These are phyloP conservation scores for Scedosporium boydii DNA, from an alignment of 2,329 filamentous ascomycete species.

Conservation along the genomic window DNA sequence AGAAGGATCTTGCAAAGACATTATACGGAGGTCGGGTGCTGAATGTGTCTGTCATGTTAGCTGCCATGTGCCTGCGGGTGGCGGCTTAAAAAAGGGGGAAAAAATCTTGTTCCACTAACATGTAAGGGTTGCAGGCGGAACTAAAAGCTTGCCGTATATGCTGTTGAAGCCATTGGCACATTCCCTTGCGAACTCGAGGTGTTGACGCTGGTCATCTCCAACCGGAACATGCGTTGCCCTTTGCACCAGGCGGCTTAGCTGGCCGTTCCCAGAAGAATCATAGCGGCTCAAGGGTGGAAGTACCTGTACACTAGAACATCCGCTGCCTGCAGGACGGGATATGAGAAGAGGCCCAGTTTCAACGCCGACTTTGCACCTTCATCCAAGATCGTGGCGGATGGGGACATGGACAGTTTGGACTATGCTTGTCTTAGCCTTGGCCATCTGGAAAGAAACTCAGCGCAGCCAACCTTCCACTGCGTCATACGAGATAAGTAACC, in stretches of 20 bases:
- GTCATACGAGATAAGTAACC: conserved; percentile 98
- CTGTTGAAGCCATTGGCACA: conserved; percentile 83
- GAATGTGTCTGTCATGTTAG: background rate
- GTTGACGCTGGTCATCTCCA: conserved; percentile 89
- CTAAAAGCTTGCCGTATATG: conserved; percentile 53
- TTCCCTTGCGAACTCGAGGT: conserved; percentile 85
- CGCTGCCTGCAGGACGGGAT: conserved; percentile 90
- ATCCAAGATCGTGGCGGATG: conserved; percentile 49
- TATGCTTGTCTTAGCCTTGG: conserved; percentile 20
- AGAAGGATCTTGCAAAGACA: conserved; percentile 72
- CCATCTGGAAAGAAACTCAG: background rate
- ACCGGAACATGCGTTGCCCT: conserved; percentile 91
- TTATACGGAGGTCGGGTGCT: conserved; percentile 77
- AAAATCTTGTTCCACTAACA: conserved; percentile 35
- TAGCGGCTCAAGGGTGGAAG: background rate
- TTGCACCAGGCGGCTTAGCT: background rate
- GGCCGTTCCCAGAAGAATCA: background rate
- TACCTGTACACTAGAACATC: conserved; percentile 82
- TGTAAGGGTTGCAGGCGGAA: conserved; percentile 60
- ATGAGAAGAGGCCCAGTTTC: conserved; percentile 88
- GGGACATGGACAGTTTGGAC: conserved; percentile 63
- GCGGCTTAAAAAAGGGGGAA: background rate
- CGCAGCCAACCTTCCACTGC: conserved; percentile 77
- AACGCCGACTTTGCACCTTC: conserved; percentile 48
- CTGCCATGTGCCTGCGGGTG: background rate